Base-by-base conservation (phyloP, 139 green algal species). In the Edaphochlamys debaryana region DNA sequence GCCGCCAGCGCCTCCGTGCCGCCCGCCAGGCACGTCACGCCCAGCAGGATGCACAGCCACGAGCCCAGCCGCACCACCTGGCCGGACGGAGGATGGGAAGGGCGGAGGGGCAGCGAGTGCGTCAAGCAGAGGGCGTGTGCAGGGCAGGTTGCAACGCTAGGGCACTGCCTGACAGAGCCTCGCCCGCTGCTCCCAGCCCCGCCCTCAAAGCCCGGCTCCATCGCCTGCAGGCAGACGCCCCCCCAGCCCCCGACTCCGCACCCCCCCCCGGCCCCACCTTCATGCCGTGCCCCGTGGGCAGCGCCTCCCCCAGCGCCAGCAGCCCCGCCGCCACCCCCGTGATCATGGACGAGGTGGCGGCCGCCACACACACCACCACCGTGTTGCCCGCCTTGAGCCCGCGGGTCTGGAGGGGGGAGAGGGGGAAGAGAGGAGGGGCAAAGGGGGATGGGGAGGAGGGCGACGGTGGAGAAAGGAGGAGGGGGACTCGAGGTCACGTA, bases 341-440 rank as follows among this genome's bases (percentile, higher is more conserved):
- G 9, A 96, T 84, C 91, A 98, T 98, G 81, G 89, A 91, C 0
- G 92, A 85, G 19, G 96, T 93, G 15, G 95, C 94, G 41, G 94
- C 95, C 64, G 89, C 91, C 6, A 95, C 98, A 85, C 94, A 97
- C 60, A 98, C 94, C 19, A 96, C 86, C 40, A 96, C 88, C 36
- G 90, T 93, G 70, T 92, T 92, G 58, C 95, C 95, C 25, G 94
- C 90, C 86, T 98, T 98, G 32, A 98, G 87, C 23, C 94, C 95
- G 3, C 87, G 69, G 8, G 95, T 98, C 68, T 91, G 84, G 29
- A n/a, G n/a, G n/a, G n/a, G 32, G 63, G 42, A 32, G 25, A 42
- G 23, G 72, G 25, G 72, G 9, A 9, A 34, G 32, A 25, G 50
- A 22, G 48, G 11, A 52, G 42, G 50, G n/a, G 71, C 20, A 41